Conservation (phyloP, 192 early-diverging fungal species). For the Coemansia sp. region DNA sequence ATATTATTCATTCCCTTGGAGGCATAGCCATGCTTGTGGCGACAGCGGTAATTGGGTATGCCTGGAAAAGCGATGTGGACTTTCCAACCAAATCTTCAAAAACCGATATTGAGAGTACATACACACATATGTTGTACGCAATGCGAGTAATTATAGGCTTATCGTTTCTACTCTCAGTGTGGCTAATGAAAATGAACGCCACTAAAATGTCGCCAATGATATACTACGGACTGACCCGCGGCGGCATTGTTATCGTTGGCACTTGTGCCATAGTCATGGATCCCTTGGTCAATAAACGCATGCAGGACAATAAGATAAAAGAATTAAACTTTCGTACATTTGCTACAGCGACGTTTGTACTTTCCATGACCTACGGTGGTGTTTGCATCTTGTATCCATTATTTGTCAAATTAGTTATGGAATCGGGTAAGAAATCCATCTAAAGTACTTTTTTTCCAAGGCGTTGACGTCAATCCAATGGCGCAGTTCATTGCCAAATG, state of each 20-base stretch:
- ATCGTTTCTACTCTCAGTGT: background rate
- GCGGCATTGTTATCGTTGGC: background rate
- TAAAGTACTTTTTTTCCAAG: no score
- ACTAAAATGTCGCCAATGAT: background rate
- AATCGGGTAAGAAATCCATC: background rate
- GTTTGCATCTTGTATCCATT: background rate
- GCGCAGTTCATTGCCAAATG: background rate
- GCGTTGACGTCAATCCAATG: background rate
- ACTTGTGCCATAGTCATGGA: background rate
- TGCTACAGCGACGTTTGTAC: background rate
- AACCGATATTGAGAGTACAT: background rate
- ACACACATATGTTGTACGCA: background rate
- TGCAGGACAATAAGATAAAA: background rate
- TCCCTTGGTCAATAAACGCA: background rate
- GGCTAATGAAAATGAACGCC: background rate
- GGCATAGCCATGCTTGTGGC: background rate
- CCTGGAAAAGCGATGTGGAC: background rate
- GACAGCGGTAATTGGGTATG: background rate
- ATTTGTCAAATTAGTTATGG: background rate
- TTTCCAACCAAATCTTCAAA: background rate
- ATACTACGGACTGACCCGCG: constrained; percentile 4
- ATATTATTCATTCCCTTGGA: background rate
- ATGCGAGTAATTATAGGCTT: background rate
- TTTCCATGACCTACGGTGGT: background rate
- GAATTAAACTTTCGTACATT: background rate